Base-by-base conservation (phyloP, 2,329 filamentous ascomycete genomes). In the Monosporascus sp. region DNA sequence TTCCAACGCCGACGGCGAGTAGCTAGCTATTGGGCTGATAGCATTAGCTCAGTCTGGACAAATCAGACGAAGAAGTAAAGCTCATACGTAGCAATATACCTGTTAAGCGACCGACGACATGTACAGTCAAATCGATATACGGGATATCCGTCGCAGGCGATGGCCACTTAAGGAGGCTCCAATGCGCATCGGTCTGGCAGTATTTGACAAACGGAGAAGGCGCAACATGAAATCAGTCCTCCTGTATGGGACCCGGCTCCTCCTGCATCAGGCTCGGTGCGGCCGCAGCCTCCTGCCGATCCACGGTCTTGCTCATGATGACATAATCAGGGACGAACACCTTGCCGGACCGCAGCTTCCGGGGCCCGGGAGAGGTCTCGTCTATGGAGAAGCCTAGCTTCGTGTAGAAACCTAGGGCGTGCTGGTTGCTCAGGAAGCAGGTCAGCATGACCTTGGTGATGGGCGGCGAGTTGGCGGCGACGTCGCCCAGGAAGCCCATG, bases 381-480 rank as follows among this genome's bases (percentile, higher is more conserved):
- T 86, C 83, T 45, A 68, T 73, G 38, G 57, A 68, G 62, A 82
- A 86, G 0, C 86, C 86, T 14, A 83, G 66, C 55, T 73, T 79
- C 47, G 73, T 67, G 68, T 91, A 91, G 60, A 90, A 86, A 3
- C 59, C 63, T 41, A 79, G 69, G 0, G 79, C 88, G 2, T 69
- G 68, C 34, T 68, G 58, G 63, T 91, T 91, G 55, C 75, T 74
- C 49, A 77, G 68, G 63, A 89, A 90, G 62, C 86, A 88, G 1
- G 86, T 90, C 62, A 91, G 72, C 88, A 91, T 91, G 46, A 83
- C 75, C 68, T 90, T 90, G 22, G 73, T 68, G 46, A 87, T 74
- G 1, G 74, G 73, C 2, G 76, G 72, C 22, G 85, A 77, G 51
- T 76, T 76, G 22, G 68, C 57, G 7, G 81, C 86, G 5, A 84